Evolutionary conservation across 1,139 yeast species (phyloP).

Genomic region (Geotrichum citri-aurantii): DNA sequence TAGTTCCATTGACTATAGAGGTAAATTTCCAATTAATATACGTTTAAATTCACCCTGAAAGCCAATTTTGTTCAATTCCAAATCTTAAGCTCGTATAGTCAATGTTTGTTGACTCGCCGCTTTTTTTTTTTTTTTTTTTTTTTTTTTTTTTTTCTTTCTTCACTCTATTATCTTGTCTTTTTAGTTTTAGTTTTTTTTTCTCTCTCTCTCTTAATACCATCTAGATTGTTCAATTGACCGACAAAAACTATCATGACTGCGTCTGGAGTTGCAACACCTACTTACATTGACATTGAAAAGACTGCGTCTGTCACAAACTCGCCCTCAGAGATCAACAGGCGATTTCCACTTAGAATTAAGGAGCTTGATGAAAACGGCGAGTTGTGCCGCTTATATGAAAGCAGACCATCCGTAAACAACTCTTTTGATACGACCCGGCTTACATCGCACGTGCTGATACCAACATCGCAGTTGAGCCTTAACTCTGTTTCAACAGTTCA

Average conservation of each 20-base stretch:
- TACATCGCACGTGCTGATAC: not conserved
- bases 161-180: no score
- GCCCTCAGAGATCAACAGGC: not conserved
- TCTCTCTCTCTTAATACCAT: not conserved
- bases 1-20: no score
- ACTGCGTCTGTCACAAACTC: constrained; percentile 1
- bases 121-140: no score
- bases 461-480: not conserved
- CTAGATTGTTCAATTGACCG: not conserved
- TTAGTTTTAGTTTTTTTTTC: no score
- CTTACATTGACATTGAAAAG: constrained; percentile 10
- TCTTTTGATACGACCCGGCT: not conserved
- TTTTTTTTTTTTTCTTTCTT: no score
- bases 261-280: constrained; percentile 9
- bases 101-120: no score
- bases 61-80: no score
- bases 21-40: no score
- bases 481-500: constrained; percentile 10
- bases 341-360: constrained; percentile 2
- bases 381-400: constrained; percentile 4
- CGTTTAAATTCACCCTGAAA: no score
- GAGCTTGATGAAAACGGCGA: constrained; percentile 15
- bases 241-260: constrained; percentile 1
- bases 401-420: not conserved
- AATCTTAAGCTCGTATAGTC: no score